Conservation (phyloP, 768 basidiomycete species). For the Kwoniella mangroviensis region DNA sequence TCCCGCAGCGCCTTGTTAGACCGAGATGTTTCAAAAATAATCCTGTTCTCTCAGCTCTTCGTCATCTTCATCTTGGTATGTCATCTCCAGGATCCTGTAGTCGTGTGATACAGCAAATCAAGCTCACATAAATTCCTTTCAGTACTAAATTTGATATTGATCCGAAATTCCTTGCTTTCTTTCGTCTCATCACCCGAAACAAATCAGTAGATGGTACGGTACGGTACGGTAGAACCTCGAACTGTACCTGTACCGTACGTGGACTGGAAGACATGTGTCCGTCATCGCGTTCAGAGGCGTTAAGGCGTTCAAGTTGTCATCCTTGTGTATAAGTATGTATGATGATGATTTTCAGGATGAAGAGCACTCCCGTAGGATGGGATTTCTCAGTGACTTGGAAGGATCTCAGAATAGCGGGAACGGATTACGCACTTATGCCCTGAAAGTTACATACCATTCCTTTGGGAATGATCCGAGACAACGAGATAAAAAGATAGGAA, state of each 20-base stretch:
- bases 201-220: not conserved
- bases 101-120: not conserved
- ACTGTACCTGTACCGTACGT: slow-evolving; percentile 7
- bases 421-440: not conserved
- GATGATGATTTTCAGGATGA: no score
- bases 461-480: not conserved
- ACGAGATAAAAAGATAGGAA: not conserved
- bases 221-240: not conserved
- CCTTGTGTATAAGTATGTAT: not conserved
- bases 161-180: no score
- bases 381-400: not conserved
- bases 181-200: not conserved
- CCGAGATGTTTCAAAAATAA: not conserved
- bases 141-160: no score
- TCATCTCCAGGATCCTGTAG: no score
- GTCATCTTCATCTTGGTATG: not conserved
- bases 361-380: not conserved
- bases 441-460: not conserved
- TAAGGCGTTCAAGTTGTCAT: no score
- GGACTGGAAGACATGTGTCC: not conserved
- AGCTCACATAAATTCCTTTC: not conserved
- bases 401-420: slow-evolving; percentile 13
- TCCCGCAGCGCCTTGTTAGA: not conserved
- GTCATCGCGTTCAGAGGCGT: no score
- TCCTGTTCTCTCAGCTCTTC: not conserved